phyloP scores from a whole-genome alignment of 768 basidiomycete species.

The Mycena leptocephala region DNA sequence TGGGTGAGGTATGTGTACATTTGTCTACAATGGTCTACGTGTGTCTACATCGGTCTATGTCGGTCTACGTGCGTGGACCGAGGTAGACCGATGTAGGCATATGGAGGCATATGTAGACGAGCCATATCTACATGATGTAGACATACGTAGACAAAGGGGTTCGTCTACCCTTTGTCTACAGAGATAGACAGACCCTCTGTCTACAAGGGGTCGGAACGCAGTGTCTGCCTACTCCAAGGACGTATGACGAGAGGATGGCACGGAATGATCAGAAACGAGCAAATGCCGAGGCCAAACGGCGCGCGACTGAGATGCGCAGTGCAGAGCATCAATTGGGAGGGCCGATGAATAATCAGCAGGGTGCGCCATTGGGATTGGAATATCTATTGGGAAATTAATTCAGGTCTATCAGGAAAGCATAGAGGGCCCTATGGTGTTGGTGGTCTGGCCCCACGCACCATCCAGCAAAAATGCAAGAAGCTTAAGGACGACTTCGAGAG shows the following conservation, averaged over 20 bases:
- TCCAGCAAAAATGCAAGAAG: slow-evolving; percentile 1
- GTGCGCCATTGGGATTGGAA: not conserved
- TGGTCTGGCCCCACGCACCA: not conserved
- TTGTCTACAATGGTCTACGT: too few species aligned
- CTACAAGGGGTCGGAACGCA: too few species aligned
- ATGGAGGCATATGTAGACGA: too few species aligned
- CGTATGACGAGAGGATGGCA: not conserved
- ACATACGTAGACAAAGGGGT: too few species aligned
- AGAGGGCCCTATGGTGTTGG: not conserved
- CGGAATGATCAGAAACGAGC: not conserved
- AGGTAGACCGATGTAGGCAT: too few species aligned
- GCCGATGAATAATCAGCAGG: not conserved
- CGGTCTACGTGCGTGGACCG: too few species aligned
- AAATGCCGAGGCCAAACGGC: not conserved
- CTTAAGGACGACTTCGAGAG: not conserved
- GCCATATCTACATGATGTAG: too few species aligned
- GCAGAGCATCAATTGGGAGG: not conserved
- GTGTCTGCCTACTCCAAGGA: not conserved
- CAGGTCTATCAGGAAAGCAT: not conserved
- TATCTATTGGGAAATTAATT: not conserved
- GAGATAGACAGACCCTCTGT: too few species aligned
- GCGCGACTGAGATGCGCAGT: not conserved
- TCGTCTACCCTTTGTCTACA: too few species aligned
- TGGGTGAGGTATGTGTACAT: too few species aligned
- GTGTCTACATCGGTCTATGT: too few species aligned